Evolutionary conservation across 2,329 filamentous ascomycete species (phyloP), one percentile per base, ranked within the genome.

Genomic region (Drechmeria coniospora): DNA sequence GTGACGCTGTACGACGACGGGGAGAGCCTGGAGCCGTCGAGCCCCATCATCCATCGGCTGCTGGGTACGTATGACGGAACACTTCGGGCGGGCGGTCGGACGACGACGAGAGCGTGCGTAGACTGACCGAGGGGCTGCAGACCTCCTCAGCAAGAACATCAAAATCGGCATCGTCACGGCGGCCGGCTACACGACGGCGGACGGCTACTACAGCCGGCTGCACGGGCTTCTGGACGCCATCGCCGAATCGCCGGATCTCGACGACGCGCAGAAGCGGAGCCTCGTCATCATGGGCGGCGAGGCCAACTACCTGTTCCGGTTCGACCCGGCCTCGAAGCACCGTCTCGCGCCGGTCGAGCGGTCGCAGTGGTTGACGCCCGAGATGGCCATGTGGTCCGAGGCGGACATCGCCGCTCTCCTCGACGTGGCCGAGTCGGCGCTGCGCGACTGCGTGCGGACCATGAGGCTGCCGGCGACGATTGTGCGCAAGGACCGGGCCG

Each of bases 1-100:
- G 84, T 98, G 27, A 98, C 90, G 1, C 65, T 98, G 14, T 98
- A 98, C 50, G 79, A 84, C 32, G 80, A 98, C 45, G 90, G 90
- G 9, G 67, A 83, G 42, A 81, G 73, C 37, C 63, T 98, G 7
- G 73, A 76, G 30, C 62, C 74, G 1, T 63, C 70, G 11, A 92
- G 80, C 48, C 79, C 83, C 0, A 73, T 92, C 11, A 84, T 95
- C 29, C 58, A 66, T 1, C 59, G 65, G 16, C 61, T 76, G 21
- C 49, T 76, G 12, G 53, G 63, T 63, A 44, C 33, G 48, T 32
- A 2, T 15, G 6, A 11, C 20, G 9, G 20, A 20, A 20, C 11
- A 23, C 12, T 6, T 8, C 12, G 23, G 7, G n/a, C n/a, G n/a
- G n/a, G n/a, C n/a, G 9, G 15, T 15, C 11, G 12, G 23, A 5